phyloP scores from a whole-genome alignment of 2,329 filamentous ascomycete genomes.

The Aspergillaceae sp. region DNA sequence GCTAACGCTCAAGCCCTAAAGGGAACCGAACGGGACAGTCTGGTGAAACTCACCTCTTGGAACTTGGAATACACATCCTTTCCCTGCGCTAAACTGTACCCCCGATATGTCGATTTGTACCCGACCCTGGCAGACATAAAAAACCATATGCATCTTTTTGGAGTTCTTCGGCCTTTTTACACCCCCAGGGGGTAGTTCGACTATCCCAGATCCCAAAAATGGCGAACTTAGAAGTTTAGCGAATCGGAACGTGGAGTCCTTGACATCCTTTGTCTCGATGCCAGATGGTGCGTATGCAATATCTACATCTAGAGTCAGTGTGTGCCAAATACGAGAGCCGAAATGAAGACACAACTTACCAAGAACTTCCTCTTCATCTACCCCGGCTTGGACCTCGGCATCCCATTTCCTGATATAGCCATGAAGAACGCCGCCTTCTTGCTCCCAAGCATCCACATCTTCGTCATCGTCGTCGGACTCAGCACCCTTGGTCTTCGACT shows the following conservation, averaged over 20 bases:
- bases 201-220: slow-evolving; percentile 83
- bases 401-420: slow-evolving; percentile 40
- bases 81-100: slow-evolving; percentile 65
- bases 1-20: not conserved
- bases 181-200: slow-evolving; percentile 75
- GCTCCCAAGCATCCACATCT: slow-evolving; percentile 38
- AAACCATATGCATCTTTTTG: slow-evolving; percentile 92
- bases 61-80: slow-evolving; percentile 88
- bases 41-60: slow-evolving; percentile 66
- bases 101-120: slow-evolving; percentile 61
- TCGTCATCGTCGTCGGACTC: slow-evolving; percentile 33
- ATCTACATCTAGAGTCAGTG: slow-evolving; percentile 32
- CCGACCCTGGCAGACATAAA: slow-evolving; percentile 78
- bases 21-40: not conserved
- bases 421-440: slow-evolving; percentile 35
- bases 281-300: slow-evolving; percentile 52
- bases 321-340: not conserved
- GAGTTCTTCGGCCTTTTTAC: slow-evolving; percentile 88
- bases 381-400: slow-evolving; percentile 26
- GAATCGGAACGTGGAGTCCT: slow-evolving; percentile 69
- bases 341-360: slow-evolving; percentile 23
- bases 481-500: slow-evolving; percentile 23
- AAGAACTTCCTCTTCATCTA: slow-evolving; percentile 33
- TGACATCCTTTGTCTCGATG: slow-evolving; percentile 50
- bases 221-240: slow-evolving; percentile 76